These are phyloP conservation scores for Pelargonium myrrhifolium DNA, from an alignment of 441 rosid genomes.

Conservation along the genomic window DNA sequence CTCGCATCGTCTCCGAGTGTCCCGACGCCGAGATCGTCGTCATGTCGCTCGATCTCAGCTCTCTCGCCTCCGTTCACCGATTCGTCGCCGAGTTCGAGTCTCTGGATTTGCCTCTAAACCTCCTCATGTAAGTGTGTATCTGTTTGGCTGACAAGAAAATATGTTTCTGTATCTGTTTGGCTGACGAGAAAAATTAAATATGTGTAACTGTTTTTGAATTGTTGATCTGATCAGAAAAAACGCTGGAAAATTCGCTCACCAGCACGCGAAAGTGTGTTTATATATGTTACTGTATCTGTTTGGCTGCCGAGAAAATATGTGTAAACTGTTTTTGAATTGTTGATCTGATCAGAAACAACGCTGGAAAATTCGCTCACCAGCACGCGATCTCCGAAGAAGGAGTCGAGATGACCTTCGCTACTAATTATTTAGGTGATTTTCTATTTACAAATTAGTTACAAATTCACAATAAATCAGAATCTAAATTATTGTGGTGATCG, in stretches of 20 bases:
- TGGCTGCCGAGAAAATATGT: conserved; percentile 15
- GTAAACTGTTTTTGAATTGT: too few species aligned
- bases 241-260: conserved; percentile 78
- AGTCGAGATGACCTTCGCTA: conserved; percentile 88
- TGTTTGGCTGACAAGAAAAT: too few species aligned
- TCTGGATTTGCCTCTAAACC: conserved; percentile 62
- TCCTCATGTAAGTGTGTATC: conserved; percentile 73
- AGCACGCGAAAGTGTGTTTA: too few species aligned
- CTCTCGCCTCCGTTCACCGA: conserved; percentile 56
- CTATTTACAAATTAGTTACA: not conserved
- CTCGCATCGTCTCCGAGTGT: conserved; percentile 56
- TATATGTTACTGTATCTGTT: too few species aligned
- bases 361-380: conserved; percentile 74
- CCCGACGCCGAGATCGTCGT: conserved; percentile 55
- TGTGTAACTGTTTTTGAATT: too few species aligned
- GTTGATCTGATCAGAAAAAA: conserved; percentile 58
- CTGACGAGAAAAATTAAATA: conserved; percentile 11
- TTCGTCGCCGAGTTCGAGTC: conserved; percentile 65
- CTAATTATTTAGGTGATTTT: conserved; percentile 69
- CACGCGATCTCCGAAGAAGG: conserved; percentile 83
- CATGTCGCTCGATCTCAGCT: conserved; percentile 83
- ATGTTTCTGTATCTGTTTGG: too few species aligned
- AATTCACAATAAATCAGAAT: too few species aligned
- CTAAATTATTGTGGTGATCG: too few species aligned
- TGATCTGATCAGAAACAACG: conserved; percentile 63